Evolutionary conservation across 2,329 filamentous ascomycete genomes (phyloP), one percentile per base, ranked within the genome.

Genomic region (Cercospora canescens): DNA sequence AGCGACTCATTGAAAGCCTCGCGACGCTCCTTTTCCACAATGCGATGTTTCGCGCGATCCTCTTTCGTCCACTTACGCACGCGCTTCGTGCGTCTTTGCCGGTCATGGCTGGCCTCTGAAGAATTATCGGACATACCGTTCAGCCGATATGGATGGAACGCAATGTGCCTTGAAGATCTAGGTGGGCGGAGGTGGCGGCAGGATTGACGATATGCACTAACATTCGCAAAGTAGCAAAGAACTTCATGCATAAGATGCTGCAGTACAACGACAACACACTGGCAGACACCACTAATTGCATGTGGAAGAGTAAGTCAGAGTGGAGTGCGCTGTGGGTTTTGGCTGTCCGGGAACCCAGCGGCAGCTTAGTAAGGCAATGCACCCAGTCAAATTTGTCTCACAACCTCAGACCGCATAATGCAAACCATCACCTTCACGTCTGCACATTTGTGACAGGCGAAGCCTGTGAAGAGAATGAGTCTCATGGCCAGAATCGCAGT

Each of bases 1-100:
- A 68, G 59, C 12, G 56, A 58, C 18, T 66, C 66, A 39, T 63
- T 68, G 37, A 69, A 69, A 18, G 66, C 68, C 48, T 69, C 68
- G 12, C 68, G 57, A 11, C 68, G 60, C 5, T 57, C 48, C 52
- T 66, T 68, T 62, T 69, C 68, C 24, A 69, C 62, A 21, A 67
- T 52, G 3, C 58, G 63, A 57, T 69, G 68, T 24, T 55, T 62
- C 4, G 66, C 66, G 45, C 68, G 39, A 16, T 68, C 66, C 9
- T 56, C 50, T 35, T 50, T 39, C 26, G 50, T 61, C 37, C 54
- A 65, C 21, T 65, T 65, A 16, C 54, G 24, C 14, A 59, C 57
- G n/a, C 63, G 63, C 50, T 65, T 61, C 39, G 52, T 61, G 9
- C 57, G 62, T 45, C 41, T 24, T 21, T 45, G 41, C n/a, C 41